Evolutionary conservation across 768 basidiomycete species (phyloP), one percentile per base, ranked within the genome.

Genomic region (Agaricus bisporus): DNA sequence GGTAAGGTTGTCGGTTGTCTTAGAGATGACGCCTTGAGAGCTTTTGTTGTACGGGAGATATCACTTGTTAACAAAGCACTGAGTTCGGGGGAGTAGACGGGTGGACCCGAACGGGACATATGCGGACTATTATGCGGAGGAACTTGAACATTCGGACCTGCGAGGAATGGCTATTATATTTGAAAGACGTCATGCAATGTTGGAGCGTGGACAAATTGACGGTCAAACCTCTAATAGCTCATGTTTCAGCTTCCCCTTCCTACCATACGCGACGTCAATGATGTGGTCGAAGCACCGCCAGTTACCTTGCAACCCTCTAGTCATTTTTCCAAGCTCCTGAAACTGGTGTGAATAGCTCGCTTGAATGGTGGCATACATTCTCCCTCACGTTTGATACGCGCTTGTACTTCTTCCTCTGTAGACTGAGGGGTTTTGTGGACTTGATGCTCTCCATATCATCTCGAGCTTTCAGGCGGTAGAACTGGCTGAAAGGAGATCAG

Each of bases 201-300:
- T 17, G 14, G 39, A 52, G 38, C 44, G 8, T 18, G 22, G 43
- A 14, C 10, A 42, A 22, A 14, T 41, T 14, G 49, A 41, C 22
- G 15, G 42, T 60, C 72, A 57, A 59, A 88, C 89, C 71, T 83
- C 65, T 66, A 90, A 69, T 41, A 91, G 65, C 60, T 90, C 86
- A 69, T 79, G 77, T 60, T 74, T 80, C 14, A 92, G 66, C 61
- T 78, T 85, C 20, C 89, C 89, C 59, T 79, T 81, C 55, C 89
- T 75, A 28, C 88, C 89, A 66, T 90, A 92, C 25, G 89, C 89
- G 26, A 83, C 60, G 58, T 84, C 78, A 15, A 92, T 70, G 26
- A 90, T 61, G 58, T 76, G 74, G 26, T 71, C 69, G 59, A 88
- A 85, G 29, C 81, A 78, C 51, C 70, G 63, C 44, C 60, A 58